Percentiles rank a stretch among this genome's conserved stretches.
phyloP scores from a whole-genome alignment of 2,329 filamentous ascomycete genomes.

The Pestalotiopsis fici region DNA sequence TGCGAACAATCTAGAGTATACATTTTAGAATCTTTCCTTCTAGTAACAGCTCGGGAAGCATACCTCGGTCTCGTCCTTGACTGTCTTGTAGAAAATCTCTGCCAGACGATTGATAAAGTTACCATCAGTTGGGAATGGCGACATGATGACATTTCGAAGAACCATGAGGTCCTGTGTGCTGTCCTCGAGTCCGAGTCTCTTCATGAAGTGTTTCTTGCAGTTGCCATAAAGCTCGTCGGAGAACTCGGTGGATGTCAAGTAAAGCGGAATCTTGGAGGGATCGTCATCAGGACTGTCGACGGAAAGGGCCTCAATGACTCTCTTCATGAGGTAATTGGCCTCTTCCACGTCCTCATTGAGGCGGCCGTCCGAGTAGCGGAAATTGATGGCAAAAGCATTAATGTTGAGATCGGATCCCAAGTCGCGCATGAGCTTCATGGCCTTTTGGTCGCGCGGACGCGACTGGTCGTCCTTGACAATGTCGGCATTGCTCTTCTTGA shows the following conservation, averaged over 20 bases:
- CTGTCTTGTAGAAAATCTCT: slow-evolving; percentile 28
- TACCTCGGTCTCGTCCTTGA: slow-evolving; percentile 27
- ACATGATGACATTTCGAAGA: slow-evolving; percentile 49
- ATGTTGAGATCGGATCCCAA: slow-evolving; percentile 49
- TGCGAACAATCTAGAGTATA: slow-evolving; percentile 25
- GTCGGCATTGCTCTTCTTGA: slow-evolving; percentile 34
- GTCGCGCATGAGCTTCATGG: slow-evolving; percentile 37
- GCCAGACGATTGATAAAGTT: slow-evolving; percentile 40
- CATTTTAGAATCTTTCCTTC: neutral
- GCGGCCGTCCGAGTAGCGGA: slow-evolving; percentile 34
- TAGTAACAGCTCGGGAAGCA: neutral
- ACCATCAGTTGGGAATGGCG: slow-evolving; percentile 39
- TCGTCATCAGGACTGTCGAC: slow-evolving; percentile 40
- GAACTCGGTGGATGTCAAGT: slow-evolving; percentile 46
- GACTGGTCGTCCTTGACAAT: slow-evolving; percentile 31
- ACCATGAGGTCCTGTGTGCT: slow-evolving; percentile 41
- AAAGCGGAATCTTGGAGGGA: slow-evolving; percentile 40
- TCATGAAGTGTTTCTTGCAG: slow-evolving; percentile 41
- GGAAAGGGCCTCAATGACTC: slow-evolving; percentile 41
- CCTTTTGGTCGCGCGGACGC: slow-evolving; percentile 27
- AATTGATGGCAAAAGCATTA: slow-evolving; percentile 46
- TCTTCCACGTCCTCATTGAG: slow-evolving; percentile 46
- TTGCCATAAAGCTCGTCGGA: slow-evolving; percentile 38
- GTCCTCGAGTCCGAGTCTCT: slow-evolving; percentile 34
- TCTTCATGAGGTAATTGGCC: slow-evolving; percentile 48